phyloP scores from a whole-genome alignment of 2,329 filamentous ascomycete genomes.

The Phoma sp. region DNA sequence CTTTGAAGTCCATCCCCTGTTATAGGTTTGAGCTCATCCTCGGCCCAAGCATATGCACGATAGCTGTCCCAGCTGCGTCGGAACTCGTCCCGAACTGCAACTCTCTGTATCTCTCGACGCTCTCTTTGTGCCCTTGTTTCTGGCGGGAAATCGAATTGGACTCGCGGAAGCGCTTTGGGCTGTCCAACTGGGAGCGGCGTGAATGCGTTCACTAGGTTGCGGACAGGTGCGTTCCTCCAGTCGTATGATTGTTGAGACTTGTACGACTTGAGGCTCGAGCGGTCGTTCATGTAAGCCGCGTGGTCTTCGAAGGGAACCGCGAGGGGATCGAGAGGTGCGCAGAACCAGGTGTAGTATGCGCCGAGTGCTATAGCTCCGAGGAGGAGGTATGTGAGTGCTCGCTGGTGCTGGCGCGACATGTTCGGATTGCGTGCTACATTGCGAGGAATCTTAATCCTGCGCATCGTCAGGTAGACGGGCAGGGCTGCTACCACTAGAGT shows the following conservation, averaged over 20 bases:
- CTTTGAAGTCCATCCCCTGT: slow-evolving; percentile 48
- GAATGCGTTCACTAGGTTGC: slow-evolving; percentile 47
- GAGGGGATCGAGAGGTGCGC: slow-evolving; percentile 37
- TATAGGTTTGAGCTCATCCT: slow-evolving; percentile 56
- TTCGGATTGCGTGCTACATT: slow-evolving; percentile 27
- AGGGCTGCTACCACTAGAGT: neutral
- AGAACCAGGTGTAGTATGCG: slow-evolving; percentile 38
- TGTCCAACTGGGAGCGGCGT: slow-evolving; percentile 48
- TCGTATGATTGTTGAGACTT: slow-evolving; percentile 41
- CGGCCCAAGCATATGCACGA: slow-evolving; percentile 53
- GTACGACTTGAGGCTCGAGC: slow-evolving; percentile 21
- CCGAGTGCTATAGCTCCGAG: slow-evolving; percentile 33
- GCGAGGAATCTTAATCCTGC: slow-evolving; percentile 40
- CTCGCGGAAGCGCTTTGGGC: slow-evolving; percentile 48
- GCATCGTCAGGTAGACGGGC: slow-evolving; percentile 29
- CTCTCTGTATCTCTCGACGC: slow-evolving; percentile 41
- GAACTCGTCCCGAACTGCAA: slow-evolving; percentile 53
- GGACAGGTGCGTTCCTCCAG: slow-evolving; percentile 53
- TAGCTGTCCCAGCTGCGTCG: slow-evolving; percentile 55
- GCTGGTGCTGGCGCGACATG: slow-evolving; percentile 42
- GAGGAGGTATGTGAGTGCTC: slow-evolving; percentile 36
- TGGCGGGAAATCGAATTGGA: slow-evolving; percentile 51
- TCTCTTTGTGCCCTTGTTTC: slow-evolving; percentile 41
- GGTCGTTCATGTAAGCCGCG: slow-evolving; percentile 44
- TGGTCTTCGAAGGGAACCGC: slow-evolving; percentile 40